Evolutionary conservation across 139 green algal genomes (phyloP), one percentile per base, ranked within the genome.

Genomic region (Pycnococcus provasolii): DNA sequence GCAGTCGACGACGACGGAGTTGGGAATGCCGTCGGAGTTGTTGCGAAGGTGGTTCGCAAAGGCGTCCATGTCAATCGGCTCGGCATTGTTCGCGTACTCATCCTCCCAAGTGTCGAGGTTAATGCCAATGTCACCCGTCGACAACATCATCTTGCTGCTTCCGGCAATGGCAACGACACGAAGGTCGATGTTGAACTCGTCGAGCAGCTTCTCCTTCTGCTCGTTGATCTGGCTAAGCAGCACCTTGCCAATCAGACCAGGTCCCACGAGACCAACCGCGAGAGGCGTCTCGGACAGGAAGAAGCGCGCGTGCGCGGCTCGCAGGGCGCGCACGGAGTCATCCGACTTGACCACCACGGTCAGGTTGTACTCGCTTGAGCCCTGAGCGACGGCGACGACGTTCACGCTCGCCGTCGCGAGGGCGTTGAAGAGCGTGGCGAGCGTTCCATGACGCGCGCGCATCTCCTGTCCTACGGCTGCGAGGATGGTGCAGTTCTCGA

Each of bases 321-420:
- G 73, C 70, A 97, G 77, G 5, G 77, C 77, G 4, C 60, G 54
- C 42, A 54, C 62, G 41, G 58, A 55, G 48, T 83, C 79, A 1
- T 53, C 73, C 79, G 91, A 82, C 61, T 95, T 80, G 11, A 98
- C 84, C 51, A 98, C 77, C 45, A 95, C 82, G 7, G 92, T 98
- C 81, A 98, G 96, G 83, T 98, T 98, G 89, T 96, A 97, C 83
- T 98, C 92, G 1, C 76, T 89, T 58, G 74, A 88, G 53, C 92
- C 92, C 83, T 97, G 89, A 3, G 83, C 78, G 1, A 81, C 81
- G 37, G 76, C 76, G 40, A 66, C 44, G 60, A 84, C 73, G 65
- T 84, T 84, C 1, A 75, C 54, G 44, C 15, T 51, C 45, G 88
- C 86, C 73, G 91, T 92, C 50, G 92, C 92, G 26, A 98, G 85